These are phyloP conservation scores for Akanthomyces lecanii DNA, from an alignment of 2,329 filamentous ascomycete species.

Conservation along the genomic window DNA sequence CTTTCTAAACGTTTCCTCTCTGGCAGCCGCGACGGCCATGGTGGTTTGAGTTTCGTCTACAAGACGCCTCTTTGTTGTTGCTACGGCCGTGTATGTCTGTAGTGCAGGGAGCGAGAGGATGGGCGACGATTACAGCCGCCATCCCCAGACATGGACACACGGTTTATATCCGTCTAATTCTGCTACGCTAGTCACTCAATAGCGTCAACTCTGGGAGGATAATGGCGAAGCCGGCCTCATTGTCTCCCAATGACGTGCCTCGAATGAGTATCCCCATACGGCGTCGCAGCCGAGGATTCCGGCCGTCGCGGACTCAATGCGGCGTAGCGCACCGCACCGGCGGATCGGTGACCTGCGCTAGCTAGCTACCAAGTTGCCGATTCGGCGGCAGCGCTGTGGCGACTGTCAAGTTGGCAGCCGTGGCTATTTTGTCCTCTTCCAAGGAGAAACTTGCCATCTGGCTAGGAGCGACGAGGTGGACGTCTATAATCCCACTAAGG, in stretches of 20 bases:
- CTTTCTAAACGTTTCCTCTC: neutral
- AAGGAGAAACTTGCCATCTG: no score
- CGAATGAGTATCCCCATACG: neutral
- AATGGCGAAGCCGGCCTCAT: neutral
- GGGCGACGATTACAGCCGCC: no score
- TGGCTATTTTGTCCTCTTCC: no score
- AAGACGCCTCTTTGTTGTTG: no score
- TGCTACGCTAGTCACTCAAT: neutral
- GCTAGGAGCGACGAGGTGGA: no score
- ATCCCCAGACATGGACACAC: no score
- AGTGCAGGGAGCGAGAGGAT: no score
- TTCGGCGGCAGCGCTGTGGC: neutral
- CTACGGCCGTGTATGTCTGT: no score
- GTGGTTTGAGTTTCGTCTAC: no score
- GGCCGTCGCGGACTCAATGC: neutral
- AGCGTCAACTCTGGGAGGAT: neutral
- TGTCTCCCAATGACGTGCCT: neutral
- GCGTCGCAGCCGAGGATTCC: neutral
- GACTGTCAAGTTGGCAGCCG: no score
- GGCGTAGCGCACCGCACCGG: neutral
- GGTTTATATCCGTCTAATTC: no score
- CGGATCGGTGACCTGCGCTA: neutral
- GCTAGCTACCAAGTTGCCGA: neutral
- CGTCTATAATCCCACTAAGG: no score
- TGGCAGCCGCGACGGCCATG: neutral